Evolutionary conservation across 495 filamentous ascomycete genomes (phyloP).

Genomic region (Xylaria castorea): DNA sequence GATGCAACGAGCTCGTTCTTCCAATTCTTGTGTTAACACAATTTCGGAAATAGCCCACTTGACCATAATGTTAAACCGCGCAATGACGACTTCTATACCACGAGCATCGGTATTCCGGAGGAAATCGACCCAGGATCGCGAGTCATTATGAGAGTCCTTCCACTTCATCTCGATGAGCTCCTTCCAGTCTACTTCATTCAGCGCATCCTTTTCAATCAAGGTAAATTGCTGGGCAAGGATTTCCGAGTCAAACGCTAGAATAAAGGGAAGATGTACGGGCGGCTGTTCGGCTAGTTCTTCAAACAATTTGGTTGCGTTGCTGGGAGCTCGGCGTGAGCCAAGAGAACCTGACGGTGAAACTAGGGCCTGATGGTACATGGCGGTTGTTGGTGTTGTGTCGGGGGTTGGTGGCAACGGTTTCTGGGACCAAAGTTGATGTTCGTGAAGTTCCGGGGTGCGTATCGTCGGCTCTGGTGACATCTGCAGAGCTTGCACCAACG

Average conservation of each 20-base stretch:
- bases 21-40: conserved; percentile 79
- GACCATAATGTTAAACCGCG: conserved; percentile 95
- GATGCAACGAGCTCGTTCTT: conserved; percentile 84
- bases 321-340: conserved; percentile 44
- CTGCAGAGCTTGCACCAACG: conserved; percentile 66
- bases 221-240: conserved; percentile 93
- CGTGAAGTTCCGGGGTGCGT: conserved; percentile 44
- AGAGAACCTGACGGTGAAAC: conserved; percentile 46
- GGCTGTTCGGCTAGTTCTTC: conserved; percentile 39
- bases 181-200: conserved; percentile 97
- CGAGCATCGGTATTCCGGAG: conserved; percentile 79
- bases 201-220: conserved; percentile 91
- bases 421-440: conserved; percentile 51
- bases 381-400: conserved; percentile 56
- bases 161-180: conserved; percentile 95
- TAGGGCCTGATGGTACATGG: conserved; percentile 37
- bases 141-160: conserved; percentile 71
- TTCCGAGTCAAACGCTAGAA: conserved; percentile 89
- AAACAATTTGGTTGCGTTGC: conserved; percentile 45
- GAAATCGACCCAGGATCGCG: conserved; percentile 90
- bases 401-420: conserved; percentile 61
- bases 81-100: conserved; percentile 94
- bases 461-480: conserved; percentile 48
- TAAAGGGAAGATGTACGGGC: conserved; percentile 81
- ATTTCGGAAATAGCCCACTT: conserved; percentile 96